These are phyloP conservation scores for Cornus florida DNA, from an alignment of 148 eudicot species.

Conservation along the genomic window DNA sequence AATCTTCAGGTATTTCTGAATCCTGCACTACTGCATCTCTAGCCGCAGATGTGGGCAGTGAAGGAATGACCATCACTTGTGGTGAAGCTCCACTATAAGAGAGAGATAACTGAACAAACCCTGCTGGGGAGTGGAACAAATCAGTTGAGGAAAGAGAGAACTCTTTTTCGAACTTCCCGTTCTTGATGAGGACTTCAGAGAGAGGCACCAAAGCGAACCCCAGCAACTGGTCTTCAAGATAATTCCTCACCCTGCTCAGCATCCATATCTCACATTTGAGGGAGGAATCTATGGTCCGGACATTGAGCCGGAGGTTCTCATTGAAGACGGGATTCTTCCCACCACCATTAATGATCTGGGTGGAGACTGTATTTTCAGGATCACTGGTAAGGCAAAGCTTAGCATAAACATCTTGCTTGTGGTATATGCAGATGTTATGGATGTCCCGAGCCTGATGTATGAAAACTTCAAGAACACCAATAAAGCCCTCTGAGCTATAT, in stretches of 20 bases:
- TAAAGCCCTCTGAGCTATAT: constrained; percentile 26
- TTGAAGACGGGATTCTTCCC: constrained; percentile 93
- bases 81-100: constrained; percentile 71
- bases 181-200: constrained; percentile 65
- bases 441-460: constrained; percentile 90
- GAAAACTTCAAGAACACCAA: constrained; percentile 75
- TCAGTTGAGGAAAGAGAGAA: constrained; percentile 93
- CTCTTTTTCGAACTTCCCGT: constrained; percentile 72
- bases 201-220: constrained; percentile 92
- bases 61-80: constrained; percentile 60
- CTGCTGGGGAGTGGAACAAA: constrained; percentile 94
- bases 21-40: constrained; percentile 16
- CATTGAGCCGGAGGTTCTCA: constrained; percentile 53
- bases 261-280: constrained; percentile 95
- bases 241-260: constrained; percentile 94
- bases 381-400: constrained; percentile 85
- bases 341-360: constrained; percentile 87
- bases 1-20: constrained; percentile 26
- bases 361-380: constrained; percentile 75
- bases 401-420: constrained; percentile 97
- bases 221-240: constrained; percentile 89
- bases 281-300: constrained; percentile 57
- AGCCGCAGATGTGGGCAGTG: constrained; percentile 22
- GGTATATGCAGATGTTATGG: constrained; percentile 96
- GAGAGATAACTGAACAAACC: constrained; percentile 80